Evolutionary conservation across 441 rosid genomes (phyloP).

Genomic region (Euphorbia schlechtendalii): DNA sequence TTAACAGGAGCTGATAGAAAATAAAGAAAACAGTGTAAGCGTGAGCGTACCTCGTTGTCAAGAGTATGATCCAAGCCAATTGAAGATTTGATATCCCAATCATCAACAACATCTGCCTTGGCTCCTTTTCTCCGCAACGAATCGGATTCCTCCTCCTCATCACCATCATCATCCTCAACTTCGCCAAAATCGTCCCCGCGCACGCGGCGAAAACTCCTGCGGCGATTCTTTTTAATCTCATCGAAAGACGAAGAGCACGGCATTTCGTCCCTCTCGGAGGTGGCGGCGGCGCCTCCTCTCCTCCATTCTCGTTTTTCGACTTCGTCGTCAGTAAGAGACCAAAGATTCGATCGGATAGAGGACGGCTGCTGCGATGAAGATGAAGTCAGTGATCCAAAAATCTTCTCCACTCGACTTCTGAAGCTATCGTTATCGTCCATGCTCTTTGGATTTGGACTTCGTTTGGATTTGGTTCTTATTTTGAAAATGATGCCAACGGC

Average conservation of each 20-base stretch:
- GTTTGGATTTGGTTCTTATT: too few species aligned
- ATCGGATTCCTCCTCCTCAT: conserved; percentile 19
- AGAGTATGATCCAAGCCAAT: conserved; percentile 61
- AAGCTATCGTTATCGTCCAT: conserved; percentile 49
- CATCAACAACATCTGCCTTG: conserved; percentile 15
- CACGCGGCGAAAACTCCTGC: conserved; percentile 15
- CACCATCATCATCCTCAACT: conserved; percentile 8
- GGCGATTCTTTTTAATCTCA: conserved; percentile 30
- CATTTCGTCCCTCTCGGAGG: conserved; percentile 31
- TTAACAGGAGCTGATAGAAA: background rate
- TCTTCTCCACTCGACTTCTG: conserved; percentile 41
- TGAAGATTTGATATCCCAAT: conserved; percentile 54
- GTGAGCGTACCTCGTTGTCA: conserved; percentile 47
- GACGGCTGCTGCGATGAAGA: conserved; percentile 26
- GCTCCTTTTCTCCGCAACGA: background rate
- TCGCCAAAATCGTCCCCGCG: conserved; percentile 25
- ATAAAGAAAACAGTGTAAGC: background rate
- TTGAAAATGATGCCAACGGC: background rate
- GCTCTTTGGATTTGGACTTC: conserved; percentile 16
- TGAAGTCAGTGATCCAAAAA: conserved; percentile 48
- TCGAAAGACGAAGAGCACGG: conserved; percentile 7
- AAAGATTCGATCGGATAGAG: conserved; percentile 25
- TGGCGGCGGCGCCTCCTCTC: conserved; percentile 23
- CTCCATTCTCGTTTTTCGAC: conserved; percentile 52
- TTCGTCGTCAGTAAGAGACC: conserved; percentile 45